These are phyloP conservation scores for Acorus calamus DNA, from an alignment of 106 monocot species.

Conservation along the genomic window DNA sequence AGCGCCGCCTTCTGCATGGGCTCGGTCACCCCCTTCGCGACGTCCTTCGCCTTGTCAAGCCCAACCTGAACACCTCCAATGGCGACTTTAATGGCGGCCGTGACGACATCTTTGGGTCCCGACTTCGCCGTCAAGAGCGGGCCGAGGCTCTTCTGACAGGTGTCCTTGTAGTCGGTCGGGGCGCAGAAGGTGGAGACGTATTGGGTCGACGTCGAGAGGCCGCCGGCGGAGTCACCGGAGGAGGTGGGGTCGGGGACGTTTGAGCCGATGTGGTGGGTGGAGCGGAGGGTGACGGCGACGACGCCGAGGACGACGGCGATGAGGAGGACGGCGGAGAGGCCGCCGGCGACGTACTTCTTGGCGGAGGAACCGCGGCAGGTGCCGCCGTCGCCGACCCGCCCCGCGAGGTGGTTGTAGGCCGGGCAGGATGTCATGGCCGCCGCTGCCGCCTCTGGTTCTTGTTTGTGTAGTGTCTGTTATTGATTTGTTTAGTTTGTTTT, in stretches of 20 bases:
- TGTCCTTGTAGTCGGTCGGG: constrained; percentile 16
- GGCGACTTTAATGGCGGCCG: constrained; percentile 3
- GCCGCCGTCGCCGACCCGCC: too few species aligned
- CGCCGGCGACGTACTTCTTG: constrained; percentile 26
- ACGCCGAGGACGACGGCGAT: constrained; percentile 30
- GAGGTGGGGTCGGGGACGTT: not conserved
- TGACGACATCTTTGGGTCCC: constrained; percentile 7
- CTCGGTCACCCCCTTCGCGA: constrained; percentile 6
- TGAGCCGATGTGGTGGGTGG: constrained; percentile 1
- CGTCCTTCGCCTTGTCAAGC: not conserved
- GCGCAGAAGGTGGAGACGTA: constrained; percentile 19
- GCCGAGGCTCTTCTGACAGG: constrained; percentile 18
- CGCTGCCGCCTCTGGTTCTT: too few species aligned
- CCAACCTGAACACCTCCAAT: constrained; percentile 14
- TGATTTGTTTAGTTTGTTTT: too few species aligned
- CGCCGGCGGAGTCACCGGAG: not conserved
- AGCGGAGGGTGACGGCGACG: constrained; percentile 16
- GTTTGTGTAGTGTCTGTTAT: too few species aligned
- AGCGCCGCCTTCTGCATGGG: constrained; percentile 24
- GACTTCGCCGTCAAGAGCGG: constrained; percentile 5
- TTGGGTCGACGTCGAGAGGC: constrained; percentile 9
- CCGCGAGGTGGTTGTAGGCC: too few species aligned
- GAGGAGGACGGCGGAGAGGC: constrained; percentile 20
- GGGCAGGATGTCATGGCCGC: too few species aligned
- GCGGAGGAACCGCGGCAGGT: not conserved